Base-by-base conservation (phyloP, 305 asterid species). In the Fraxinus paxiana region DNA sequence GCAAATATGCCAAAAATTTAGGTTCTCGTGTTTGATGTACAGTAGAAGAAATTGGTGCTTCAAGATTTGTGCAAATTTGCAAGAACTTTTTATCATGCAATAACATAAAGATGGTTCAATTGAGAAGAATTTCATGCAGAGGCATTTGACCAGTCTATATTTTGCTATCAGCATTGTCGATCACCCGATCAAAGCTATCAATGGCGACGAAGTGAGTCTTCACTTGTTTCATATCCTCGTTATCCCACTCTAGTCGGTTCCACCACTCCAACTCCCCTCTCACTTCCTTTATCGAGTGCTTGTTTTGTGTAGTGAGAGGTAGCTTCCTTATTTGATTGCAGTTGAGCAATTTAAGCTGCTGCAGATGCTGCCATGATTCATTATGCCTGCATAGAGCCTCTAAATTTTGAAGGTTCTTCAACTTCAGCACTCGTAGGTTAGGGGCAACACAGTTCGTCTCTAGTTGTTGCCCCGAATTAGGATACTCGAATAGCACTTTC, bases 321-420 rank as follows among this genome's bases (percentile, higher is more conserved):
- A 74, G 59, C 78, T 74, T 74, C 63, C 34, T 74, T 33, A 74
- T 41, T 37, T 18, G 18, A 74, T 74, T 17, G 61, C 78, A 74
- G 28, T 20, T 5, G 17, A 74, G 17, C 18, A 74, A n/a, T 22
- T 74, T 34, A 41, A 74, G 33, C 33, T 30, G 34, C 33, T 74
- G 59, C 26, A 74, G 63, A 18, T 41, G 56, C 61, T 74, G 18
- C 78, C 56, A 74, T 17, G 56, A 74, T 41, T 38, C 78, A 74
- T 35, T 37, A 17, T 9, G 17, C 28, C 35, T 74, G 78, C 78
- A 20, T 4, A 74, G 63, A 74, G 56, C 4, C 78, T 37, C 61
- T 18, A 74, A 41, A 38, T 7, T 74, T 74, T 6, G 63, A 41
- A 74, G 78, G 33, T 74, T 35, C 78, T 41, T 8, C 78, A 74